Evolutionary conservation across 1,284 basidiomycete species (phyloP).

Genomic region (Singerocomus inundabilis): DNA sequence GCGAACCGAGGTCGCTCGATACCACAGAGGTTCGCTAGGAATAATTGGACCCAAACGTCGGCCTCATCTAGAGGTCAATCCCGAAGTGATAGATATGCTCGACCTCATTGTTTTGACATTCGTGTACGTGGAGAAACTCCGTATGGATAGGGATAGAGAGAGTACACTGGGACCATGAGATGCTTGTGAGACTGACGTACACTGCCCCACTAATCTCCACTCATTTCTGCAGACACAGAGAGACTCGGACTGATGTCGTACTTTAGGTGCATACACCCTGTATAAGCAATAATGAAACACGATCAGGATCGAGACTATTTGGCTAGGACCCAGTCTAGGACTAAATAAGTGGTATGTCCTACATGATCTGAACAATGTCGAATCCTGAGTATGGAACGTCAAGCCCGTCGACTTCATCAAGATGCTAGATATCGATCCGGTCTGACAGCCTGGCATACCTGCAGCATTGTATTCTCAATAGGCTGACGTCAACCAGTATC

Average conservation of each 20-base stretch:
- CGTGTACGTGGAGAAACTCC: constrained; percentile 40
- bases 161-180: constrained; percentile 3
- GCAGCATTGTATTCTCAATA: background rate
- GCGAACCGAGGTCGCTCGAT: constrained; percentile 30
- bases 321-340: background rate
- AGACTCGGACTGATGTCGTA: constrained; percentile 4
- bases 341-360: constrained; percentile 5
- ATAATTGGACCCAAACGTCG: constrained; percentile 23
- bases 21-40: constrained; percentile 20
- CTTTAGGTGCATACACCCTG: constrained; percentile 12
- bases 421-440: constrained; percentile 14
- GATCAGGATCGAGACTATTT: background rate
- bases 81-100: constrained; percentile 35
- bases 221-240: background rate
- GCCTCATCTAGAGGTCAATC: constrained; percentile 35
- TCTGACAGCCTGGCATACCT: constrained; percentile 6
- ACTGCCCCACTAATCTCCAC: background rate
- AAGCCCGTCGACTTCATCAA: background rate
- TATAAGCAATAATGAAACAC: constrained; percentile 1
- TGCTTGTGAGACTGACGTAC: constrained; percentile 6
- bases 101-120: constrained; percentile 43
- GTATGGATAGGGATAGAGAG: constrained; percentile 28
- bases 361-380: background rate
- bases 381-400: background rate
- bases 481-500: constrained; percentile 15